These are phyloP conservation scores for Hortiboletus flavorubellus DNA, from an alignment of 768 basidiomycete genomes.

Conservation along the genomic window DNA sequence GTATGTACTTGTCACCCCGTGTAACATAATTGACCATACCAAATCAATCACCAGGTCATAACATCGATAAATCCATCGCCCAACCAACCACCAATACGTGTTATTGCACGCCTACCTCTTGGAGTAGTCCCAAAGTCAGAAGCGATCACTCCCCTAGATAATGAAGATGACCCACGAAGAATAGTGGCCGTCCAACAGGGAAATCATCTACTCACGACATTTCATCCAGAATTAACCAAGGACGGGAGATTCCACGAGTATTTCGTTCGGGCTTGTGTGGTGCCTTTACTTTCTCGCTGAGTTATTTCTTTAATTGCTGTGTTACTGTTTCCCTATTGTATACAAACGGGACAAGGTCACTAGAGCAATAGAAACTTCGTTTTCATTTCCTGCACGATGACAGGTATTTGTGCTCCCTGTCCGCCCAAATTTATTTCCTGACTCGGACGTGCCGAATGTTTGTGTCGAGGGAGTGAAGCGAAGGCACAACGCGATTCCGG, in stretches of 20 bases:
- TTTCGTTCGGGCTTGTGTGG: conserved; percentile 75
- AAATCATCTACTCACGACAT: conserved; percentile 78
- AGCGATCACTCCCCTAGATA: conserved; percentile 34
- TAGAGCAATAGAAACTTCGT: not conserved
- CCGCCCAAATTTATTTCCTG: no score
- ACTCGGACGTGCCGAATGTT: no score
- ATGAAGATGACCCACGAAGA: conserved; percentile 53
- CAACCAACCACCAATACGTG: conserved; percentile 56
- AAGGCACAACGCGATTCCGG: no score
- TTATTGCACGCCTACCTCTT: conserved; percentile 67
- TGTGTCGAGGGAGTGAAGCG: no score
- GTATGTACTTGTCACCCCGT: conserved; percentile 37
- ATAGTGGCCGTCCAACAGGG: conserved; percentile 88
- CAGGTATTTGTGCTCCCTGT: no score
- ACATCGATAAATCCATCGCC: conserved; percentile 45
- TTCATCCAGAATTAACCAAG: conserved; percentile 90
- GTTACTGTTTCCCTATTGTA: not conserved
- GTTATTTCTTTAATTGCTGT: not conserved
- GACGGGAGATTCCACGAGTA: conserved; percentile 91
- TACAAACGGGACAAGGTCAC: not conserved
- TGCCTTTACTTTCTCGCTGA: conserved; percentile 27
- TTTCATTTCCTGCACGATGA: not conserved
- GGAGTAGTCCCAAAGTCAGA: conserved; percentile 43
- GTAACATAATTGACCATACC: not conserved
- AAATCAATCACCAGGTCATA: conserved; percentile 51